Percentiles rank a stretch among this genome's conserved stretches.
Conservation (phyloP, 768 basidiomycete genomes). For the Mycena indigotica region DNA sequence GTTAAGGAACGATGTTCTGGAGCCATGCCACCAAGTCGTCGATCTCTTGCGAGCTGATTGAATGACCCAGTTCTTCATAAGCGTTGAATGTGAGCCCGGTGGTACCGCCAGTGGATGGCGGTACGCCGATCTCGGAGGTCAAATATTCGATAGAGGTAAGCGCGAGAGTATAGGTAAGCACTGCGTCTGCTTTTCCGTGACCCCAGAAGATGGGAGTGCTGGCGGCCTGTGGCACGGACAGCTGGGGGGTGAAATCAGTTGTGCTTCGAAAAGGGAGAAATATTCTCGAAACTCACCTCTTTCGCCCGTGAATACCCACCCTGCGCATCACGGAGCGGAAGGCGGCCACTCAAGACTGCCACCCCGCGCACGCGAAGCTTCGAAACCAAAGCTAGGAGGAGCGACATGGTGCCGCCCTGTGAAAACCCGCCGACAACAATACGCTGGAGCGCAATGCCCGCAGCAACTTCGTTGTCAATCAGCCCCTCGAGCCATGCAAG, state of each 20-base stretch:
- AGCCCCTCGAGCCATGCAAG: slow-evolving; percentile 39
- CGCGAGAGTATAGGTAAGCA: slow-evolving; percentile 18
- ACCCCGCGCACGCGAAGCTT: slow-evolving; percentile 41
- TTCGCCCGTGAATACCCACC: slow-evolving; percentile 12
- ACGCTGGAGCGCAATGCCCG: slow-evolving; percentile 40
- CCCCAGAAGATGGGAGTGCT: slow-evolving; percentile 27
- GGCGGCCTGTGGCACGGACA: slow-evolving; percentile 14
- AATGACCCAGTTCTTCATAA: slow-evolving; percentile 20
- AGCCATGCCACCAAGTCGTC: slow-evolving; percentile 23
- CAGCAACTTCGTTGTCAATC: slow-evolving; percentile 45
- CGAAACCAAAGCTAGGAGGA: slow-evolving; percentile 42
- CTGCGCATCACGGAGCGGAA: slow-evolving; percentile 45
- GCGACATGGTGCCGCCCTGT: slow-evolving; percentile 48
- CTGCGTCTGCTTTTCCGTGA: slow-evolving; percentile 23
- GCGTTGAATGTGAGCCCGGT: slow-evolving; percentile 19
- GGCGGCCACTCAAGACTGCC: slow-evolving; percentile 43
- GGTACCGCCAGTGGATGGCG: slow-evolving; percentile 5
- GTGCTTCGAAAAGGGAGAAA: not conserved
- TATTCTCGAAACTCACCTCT: not conserved
- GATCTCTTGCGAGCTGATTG: slow-evolving; percentile 18
- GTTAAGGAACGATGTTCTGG: slow-evolving; percentile 20
- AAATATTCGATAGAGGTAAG: slow-evolving; percentile 16
- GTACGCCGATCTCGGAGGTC: slow-evolving; percentile 15
- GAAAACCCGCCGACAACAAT: slow-evolving; percentile 54
- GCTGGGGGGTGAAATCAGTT: not conserved